Evolutionary conservation across 345 rosid genomes (phyloP).

Genomic region (Orychophragmus violaceus): DNA sequence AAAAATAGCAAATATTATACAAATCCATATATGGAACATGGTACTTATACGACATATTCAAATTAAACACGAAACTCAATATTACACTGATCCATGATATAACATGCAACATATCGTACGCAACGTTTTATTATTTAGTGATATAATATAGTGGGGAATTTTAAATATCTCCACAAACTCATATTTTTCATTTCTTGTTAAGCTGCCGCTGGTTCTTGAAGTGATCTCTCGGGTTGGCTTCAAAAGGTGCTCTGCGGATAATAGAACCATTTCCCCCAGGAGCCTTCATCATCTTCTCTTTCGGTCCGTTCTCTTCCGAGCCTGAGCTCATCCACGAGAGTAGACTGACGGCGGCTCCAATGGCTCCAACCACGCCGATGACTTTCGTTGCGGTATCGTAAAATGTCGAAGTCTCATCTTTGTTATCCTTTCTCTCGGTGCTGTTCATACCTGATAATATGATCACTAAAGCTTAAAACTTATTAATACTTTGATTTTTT

Average conservation of each 20-base stretch:
- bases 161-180: neutral
- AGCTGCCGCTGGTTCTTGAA: neutral
- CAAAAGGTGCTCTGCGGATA: neutral
- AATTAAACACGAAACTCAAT: neutral
- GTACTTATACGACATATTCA: neutral
- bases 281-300: slow-evolving; percentile 3
- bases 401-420: neutral
- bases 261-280: neutral
- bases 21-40: neutral
- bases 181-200: neutral
- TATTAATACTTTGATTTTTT: too few relatives aligned
- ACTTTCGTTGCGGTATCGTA: neutral
- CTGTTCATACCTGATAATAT: neutral
- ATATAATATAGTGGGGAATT: neutral
- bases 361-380: slow-evolving; percentile 3
- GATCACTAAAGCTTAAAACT: neutral
- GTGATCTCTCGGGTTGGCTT: neutral
- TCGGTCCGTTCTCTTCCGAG: neutral
- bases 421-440: neutral
- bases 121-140: neutral
- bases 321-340: neutral
- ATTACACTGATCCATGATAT: neutral
- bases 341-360: neutral
- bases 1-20: neutral
- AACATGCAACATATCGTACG: neutral